Evolutionary conservation across 1,284 basidiomycete genomes (phyloP).

Genomic region (Cryptococcus sp.): DNA sequence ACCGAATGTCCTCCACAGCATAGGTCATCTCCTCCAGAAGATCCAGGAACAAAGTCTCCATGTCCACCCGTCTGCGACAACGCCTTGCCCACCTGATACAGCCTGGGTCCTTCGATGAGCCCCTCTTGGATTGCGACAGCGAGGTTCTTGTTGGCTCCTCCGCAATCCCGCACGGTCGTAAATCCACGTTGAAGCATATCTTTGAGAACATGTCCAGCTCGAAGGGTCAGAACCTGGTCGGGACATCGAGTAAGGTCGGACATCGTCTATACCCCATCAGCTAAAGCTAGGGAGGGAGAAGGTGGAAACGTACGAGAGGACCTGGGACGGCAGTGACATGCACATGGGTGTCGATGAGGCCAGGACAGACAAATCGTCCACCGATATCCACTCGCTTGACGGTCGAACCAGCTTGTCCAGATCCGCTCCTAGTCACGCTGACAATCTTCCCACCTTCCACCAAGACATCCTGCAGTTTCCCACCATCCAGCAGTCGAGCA

Average conservation of each 20-base stretch:
- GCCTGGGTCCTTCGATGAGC: conserved; percentile 48
- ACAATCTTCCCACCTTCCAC: too few species aligned
- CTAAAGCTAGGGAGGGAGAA: too few species aligned
- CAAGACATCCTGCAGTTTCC: too few species aligned
- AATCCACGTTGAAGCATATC: not conserved
- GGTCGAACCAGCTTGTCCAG: too few species aligned
- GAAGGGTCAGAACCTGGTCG: conserved; percentile 44
- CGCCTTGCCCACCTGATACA: conserved; percentile 50
- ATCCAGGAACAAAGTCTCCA: conserved; percentile 42
- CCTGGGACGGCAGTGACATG: conserved; percentile 49
- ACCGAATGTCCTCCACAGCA: conserved; percentile 44
- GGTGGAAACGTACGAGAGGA: not conserved
- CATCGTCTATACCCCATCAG: conserved; percentile 38
- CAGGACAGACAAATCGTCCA: conserved; percentile 49
- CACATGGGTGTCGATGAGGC: conserved; percentile 47
- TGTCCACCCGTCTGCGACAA: conserved; percentile 53
- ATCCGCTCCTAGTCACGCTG: too few species aligned
- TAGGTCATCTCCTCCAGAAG: conserved; percentile 36
- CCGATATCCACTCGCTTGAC: conserved; percentile 32
- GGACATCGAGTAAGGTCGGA: conserved; percentile 42
- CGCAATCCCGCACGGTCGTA: conserved; percentile 47
- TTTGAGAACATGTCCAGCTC: conserved; percentile 32
- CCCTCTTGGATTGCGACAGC: conserved; percentile 49
- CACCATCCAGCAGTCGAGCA: too few species aligned
- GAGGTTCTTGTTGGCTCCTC: conserved; percentile 50